Percentiles rank a stretch among this genome's conserved stretches.
phyloP scores from a whole-genome alignment of 768 basidiomycete genomes.

The Pholiota conissans region DNA sequence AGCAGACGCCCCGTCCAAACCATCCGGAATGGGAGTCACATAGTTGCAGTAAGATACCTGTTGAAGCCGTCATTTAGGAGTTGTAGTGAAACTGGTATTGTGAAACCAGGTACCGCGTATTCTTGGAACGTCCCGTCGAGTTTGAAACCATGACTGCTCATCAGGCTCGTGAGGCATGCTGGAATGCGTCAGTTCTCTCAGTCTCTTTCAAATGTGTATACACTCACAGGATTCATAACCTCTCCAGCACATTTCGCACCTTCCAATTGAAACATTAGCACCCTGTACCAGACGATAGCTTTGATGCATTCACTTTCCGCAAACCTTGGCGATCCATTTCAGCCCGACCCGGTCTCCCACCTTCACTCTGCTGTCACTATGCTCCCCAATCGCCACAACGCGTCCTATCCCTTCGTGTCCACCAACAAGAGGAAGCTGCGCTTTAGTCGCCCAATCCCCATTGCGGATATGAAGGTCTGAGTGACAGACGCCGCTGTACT shows the following conservation, averaged over 20 bases:
- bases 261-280: slow-evolving; percentile 10
- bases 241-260: slow-evolving; percentile 71
- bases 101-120: slow-evolving; percentile 45
- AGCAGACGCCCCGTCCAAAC: slow-evolving; percentile 58
- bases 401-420: slow-evolving; percentile 82
- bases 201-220: background rate
- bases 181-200: slow-evolving; percentile 1
- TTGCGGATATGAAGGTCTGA: slow-evolving; percentile 71
- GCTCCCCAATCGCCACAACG: slow-evolving; percentile 73
- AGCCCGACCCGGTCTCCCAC: slow-evolving; percentile 78
- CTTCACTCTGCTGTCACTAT: slow-evolving; percentile 53
- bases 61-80: background rate
- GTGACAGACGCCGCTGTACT: slow-evolving; percentile 66
- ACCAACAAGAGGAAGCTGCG: slow-evolving; percentile 60
- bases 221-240: slow-evolving; percentile 52
- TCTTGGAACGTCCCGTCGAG: slow-evolving; percentile 72
- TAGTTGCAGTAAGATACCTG: slow-evolving; percentile 64
- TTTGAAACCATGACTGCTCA: slow-evolving; percentile 56
- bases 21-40: slow-evolving; percentile 77
- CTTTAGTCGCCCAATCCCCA: slow-evolving; percentile 63
- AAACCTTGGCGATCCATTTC: slow-evolving; percentile 60
- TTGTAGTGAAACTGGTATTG: background rate
- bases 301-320: slow-evolving; percentile 30
- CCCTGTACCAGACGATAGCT: background rate
- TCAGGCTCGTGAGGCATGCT: slow-evolving; percentile 46